These are phyloP conservation scores for Lachnellula occidentalis DNA, from an alignment of 2,329 filamentous ascomycete genomes.

Conservation along the genomic window DNA sequence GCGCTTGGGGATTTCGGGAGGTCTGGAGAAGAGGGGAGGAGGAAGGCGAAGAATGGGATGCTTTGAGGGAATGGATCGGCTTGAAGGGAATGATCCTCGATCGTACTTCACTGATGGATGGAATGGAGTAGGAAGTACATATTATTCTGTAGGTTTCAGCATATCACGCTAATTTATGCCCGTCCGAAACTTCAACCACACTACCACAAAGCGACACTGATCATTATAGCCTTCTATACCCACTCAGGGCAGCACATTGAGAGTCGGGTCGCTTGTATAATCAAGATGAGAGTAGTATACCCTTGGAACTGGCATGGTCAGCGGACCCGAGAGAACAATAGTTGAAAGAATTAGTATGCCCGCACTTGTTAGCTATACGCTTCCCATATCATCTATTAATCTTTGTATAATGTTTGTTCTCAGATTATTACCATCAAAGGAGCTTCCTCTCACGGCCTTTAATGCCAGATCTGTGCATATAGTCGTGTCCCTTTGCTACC, in stretches of 20 bases:
- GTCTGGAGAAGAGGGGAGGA: constrained; percentile 77
- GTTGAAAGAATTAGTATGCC: not conserved
- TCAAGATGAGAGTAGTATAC: no score
- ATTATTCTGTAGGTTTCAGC: not conserved
- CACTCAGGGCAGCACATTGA: no score
- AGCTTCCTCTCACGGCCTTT: no score
- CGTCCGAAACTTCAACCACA: not conserved
- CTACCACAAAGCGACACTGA: not conserved
- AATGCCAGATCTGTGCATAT: no score
- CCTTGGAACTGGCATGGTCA: not conserved
- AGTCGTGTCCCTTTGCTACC: no score
- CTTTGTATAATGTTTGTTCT: no score
- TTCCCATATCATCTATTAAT: no score
- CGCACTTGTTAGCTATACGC: no score
- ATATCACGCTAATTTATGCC: not conserved
- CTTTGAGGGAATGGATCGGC: constrained; percentile 74
- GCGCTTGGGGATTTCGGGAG: constrained; percentile 89
- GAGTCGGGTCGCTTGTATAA: no score
- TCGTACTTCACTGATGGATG: constrained; percentile 82
- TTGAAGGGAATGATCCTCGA: constrained; percentile 87
- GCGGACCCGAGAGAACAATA: not conserved
- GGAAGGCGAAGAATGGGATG: constrained; percentile 84
- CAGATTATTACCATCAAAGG: no score
- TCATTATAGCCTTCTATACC: no score
- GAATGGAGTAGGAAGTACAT: constrained; percentile 60